A percentile compares a stretch with the other conserved stretches of the same genome.
phyloP scores from a whole-genome alignment of 139 green algal genomes.

The Picochlorum sp. region DNA sequence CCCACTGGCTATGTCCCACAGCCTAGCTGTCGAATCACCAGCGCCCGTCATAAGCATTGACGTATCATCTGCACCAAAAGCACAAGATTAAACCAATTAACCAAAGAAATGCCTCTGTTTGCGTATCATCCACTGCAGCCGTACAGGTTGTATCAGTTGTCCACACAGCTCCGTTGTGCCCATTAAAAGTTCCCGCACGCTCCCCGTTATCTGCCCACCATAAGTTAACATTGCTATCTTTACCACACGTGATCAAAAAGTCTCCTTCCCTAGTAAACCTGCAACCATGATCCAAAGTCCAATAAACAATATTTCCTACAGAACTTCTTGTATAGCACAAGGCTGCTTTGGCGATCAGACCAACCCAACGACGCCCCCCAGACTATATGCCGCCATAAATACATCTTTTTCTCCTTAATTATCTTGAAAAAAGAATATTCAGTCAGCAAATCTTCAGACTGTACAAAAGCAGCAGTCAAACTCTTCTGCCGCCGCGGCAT shows the following conservation, averaged over 20 bases:
- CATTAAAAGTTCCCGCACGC: slow-evolving; percentile 89
- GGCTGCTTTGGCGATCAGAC: no score
- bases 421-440: no score
- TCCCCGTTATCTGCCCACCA: slow-evolving; percentile 88
- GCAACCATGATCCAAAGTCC: slow-evolving; percentile 1
- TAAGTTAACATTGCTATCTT: slow-evolving; percentile 77
- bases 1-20: slow-evolving; percentile 88
- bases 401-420: no score
- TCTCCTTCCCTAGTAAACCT: slow-evolving; percentile 97
- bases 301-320: no score
- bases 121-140: slow-evolving; percentile 30
- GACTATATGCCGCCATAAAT: no score
- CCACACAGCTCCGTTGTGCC: slow-evolving; percentile 92
- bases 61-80: slow-evolving; percentile 54
- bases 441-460: no score
- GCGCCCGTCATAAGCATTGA: slow-evolving; percentile 72
- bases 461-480: no score
- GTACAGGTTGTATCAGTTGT: slow-evolving; percentile 80
- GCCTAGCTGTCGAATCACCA: slow-evolving; percentile 72
- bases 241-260: slow-evolving; percentile 88
- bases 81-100: background rate
- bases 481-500: no score
- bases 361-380: no score
- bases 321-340: no score
- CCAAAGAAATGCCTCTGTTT: background rate